phyloP scores from a whole-genome alignment of 2,329 filamentous ascomycete genomes.

The Neofusicoccum parvum region DNA sequence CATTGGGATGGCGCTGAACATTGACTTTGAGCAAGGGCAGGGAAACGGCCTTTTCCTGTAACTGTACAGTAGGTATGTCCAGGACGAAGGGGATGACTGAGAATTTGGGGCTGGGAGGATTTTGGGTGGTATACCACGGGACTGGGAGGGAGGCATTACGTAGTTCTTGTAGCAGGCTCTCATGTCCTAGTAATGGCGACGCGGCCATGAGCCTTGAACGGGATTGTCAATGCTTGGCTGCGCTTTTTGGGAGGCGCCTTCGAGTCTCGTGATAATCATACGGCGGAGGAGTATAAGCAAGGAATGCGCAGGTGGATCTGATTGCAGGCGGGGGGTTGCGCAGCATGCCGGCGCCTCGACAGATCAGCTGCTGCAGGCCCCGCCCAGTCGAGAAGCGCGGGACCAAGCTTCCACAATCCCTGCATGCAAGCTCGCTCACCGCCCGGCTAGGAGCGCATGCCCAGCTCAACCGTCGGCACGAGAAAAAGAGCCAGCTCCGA shows the following conservation, averaged over 20 bases:
- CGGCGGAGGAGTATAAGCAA: not conserved
- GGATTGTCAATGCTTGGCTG: not conserved
- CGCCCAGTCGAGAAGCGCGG: not conserved
- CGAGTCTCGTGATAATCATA: not conserved
- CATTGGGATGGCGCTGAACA: conserved; percentile 15
- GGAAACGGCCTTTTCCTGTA: not conserved
- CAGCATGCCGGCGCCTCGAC: not conserved
- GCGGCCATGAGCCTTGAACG: not conserved
- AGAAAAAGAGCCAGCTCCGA: conserved; percentile 17
- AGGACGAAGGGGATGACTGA: not conserved
- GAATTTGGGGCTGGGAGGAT: not conserved
- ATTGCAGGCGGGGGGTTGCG: not conserved
- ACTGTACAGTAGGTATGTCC: conserved; percentile 6
- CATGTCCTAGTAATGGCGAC: not conserved
- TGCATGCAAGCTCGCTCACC: conserved; percentile 6
- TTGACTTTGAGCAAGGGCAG: not conserved
- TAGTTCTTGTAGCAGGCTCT: not conserved
- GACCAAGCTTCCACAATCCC: conserved; percentile 1
- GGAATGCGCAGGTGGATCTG: not conserved
- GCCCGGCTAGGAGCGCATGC: not conserved
- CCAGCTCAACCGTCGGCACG: conserved; percentile 9
- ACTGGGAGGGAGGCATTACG: not conserved
- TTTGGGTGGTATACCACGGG: not conserved
- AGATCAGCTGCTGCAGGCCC: conserved; percentile 1
- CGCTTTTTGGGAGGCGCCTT: not conserved